These are phyloP conservation scores for Calocera cornea DNA, from an alignment of 768 basidiomycete species.

Conservation along the genomic window DNA sequence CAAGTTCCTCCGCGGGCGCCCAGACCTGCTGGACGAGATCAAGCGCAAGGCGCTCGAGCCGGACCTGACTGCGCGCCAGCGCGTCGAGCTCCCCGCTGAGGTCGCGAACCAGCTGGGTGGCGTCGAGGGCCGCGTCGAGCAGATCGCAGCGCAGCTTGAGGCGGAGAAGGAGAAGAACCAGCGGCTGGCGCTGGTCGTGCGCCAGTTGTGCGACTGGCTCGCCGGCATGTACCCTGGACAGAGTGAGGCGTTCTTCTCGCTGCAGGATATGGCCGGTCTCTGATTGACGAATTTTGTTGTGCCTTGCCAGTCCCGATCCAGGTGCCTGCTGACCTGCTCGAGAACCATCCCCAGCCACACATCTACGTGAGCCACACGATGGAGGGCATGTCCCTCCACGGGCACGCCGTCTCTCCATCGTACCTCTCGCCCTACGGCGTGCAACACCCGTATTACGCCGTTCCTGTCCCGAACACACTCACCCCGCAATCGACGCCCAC, in stretches of 20 bases:
- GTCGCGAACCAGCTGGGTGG: slow-evolving; percentile 50
- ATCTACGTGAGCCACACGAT: slow-evolving; percentile 41
- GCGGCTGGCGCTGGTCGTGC: slow-evolving; percentile 44
- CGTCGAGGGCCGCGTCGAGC: slow-evolving; percentile 59
- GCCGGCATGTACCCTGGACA: slow-evolving; percentile 42
- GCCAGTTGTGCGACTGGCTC: slow-evolving; percentile 49
- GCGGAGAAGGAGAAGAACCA: slow-evolving; percentile 49
- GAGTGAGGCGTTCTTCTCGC: slow-evolving; percentile 28
- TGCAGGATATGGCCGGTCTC: slow-evolving; percentile 30
- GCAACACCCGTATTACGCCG: slow-evolving; percentile 11
- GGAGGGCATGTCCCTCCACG: neutral
- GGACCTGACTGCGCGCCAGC: slow-evolving; percentile 54
- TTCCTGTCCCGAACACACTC: slow-evolving; percentile 36
- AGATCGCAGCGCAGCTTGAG: slow-evolving; percentile 34
- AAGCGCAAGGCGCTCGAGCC: slow-evolving; percentile 76
- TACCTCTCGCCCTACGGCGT: neutral
- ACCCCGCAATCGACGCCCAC: slow-evolving; percentile 43
- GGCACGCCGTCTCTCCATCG: neutral
- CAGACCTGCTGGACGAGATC: slow-evolving; percentile 72
- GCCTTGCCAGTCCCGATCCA: slow-evolving; percentile 9
- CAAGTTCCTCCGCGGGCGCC: slow-evolving; percentile 68
- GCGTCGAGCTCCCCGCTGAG: slow-evolving; percentile 71
- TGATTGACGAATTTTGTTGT: slow-evolving; percentile 23
- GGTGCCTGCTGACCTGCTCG: slow-evolving; percentile 40
- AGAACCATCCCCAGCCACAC: slow-evolving; percentile 27